Evolutionary conservation across 768 basidiomycete genomes (phyloP), one percentile per base, ranked within the genome.

Genomic region (Tylopilus balloui): DNA sequence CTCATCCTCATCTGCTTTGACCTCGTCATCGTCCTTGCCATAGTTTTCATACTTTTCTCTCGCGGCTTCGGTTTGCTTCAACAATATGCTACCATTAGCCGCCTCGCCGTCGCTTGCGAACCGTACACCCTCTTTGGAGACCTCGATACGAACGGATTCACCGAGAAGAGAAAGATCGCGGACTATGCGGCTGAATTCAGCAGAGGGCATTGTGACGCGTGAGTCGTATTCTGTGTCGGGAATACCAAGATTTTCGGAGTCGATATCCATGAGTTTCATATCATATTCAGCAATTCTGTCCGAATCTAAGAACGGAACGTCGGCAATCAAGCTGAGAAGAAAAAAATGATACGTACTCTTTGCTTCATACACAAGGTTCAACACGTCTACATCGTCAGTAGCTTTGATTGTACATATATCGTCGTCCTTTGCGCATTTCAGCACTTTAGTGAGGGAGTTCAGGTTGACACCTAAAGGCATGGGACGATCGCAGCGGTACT

Each of bases 231-330:
- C 88, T 3, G 96, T 99, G 55, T 97, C 94, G 14, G 96, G 96
- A 62, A 98, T 98, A 41, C 87, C 86, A 44, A 98, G 86, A 38
- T 82, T 84, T 70, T 99, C 96, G 20, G 90, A 76, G 68, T 99
- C 95, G 63, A 99, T 99, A 62, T 98, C 95, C 95, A 99, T 97
- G 45, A 98, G 82, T 69, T 98, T 98, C 87, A 99, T 91, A 59
- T 96, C 93, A 71, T 99, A 99, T 66, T 97, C 92, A 21, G 93
- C 92, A 45, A 98, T 86, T 54, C 96, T 84, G 68, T 96, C 95
- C 4, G 85, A 80, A 69, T 84, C 94, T 96, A 57, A 6, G 23
- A 34, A 25, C 13, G 1, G 19, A 20, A 1, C 1, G 27, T 45
- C 24, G 51, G 41, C 12, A 24, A 29, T 27, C 7, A n/a, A 15